Evolutionary conservation across 441 rosid genomes (phyloP).

Genomic region (Geranium incanum): DNA sequence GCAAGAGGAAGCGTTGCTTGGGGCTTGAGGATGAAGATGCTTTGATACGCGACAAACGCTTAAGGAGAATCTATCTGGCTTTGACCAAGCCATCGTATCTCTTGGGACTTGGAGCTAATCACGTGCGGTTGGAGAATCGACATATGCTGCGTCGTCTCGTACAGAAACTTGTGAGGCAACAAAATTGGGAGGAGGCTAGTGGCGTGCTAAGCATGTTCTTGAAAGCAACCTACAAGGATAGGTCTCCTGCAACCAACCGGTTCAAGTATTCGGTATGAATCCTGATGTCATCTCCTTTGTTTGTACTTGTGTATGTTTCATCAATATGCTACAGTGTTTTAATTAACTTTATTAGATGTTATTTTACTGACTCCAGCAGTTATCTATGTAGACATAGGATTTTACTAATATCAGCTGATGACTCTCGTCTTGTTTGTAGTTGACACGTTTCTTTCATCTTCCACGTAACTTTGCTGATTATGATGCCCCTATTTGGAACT

Average conservation of each 20-base stretch:
- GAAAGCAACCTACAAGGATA: constrained; percentile 44
- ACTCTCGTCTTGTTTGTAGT: no score
- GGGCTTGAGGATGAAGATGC: not conserved
- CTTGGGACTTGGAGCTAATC: constrained; percentile 20
- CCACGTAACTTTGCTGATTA: not conserved
- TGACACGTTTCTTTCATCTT: not conserved
- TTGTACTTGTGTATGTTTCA: not conserved
- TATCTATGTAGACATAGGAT: not conserved
- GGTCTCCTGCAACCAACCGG: constrained; percentile 37
- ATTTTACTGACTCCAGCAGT: not conserved
- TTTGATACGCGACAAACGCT: not conserved
- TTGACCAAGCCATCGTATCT: constrained; percentile 18
- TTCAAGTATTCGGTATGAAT: constrained; percentile 55
- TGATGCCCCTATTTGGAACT: not conserved
- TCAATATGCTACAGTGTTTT: no score
- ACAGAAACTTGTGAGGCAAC: not conserved
- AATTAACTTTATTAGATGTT: not conserved
- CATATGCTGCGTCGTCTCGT: not conserved
- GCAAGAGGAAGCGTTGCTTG: constrained; percentile 7
- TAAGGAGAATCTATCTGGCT: not conserved
- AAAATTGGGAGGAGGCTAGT: constrained; percentile 9
- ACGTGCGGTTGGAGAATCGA: constrained; percentile 5
- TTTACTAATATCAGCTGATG: no score
- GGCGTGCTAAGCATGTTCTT: constrained; percentile 43
- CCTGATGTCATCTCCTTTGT: not conserved